Conservation (phyloP, 75 land plant species). For the Selaginella moellendorffii region DNA sequence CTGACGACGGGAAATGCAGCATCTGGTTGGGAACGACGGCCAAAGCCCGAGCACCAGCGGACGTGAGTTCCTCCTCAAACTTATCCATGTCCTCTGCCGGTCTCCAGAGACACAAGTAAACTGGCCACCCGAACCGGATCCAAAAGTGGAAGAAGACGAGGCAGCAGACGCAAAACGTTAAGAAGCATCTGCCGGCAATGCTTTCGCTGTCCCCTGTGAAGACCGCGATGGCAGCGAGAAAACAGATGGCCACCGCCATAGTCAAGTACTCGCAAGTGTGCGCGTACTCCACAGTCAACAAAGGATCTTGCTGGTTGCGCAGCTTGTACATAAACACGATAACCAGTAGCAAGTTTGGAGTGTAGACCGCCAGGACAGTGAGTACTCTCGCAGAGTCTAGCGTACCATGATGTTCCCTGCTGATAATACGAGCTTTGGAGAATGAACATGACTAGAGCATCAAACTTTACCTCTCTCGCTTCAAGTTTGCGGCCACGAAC, state of each 20-base stretch:
- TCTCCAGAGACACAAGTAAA: conserved; percentile 23
- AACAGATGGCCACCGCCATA: conserved; percentile 21
- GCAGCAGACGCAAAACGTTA: conserved; percentile 28
- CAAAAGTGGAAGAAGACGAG: conserved; percentile 27
- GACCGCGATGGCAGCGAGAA: conserved; percentile 10
- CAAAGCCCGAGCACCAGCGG: too few relatives aligned
- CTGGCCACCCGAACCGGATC: conserved; percentile 24
- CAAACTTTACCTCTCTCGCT: too few relatives aligned
- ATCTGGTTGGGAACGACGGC: too few relatives aligned
- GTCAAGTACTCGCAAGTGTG: conserved; percentile 22
- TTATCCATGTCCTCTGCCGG: conserved; percentile 14
- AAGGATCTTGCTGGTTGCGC: conserved; percentile 12
- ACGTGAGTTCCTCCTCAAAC: conserved; percentile 20
- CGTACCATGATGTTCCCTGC: too few relatives aligned
- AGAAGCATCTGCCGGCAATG: conserved; percentile 28
- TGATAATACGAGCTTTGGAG: too few relatives aligned
- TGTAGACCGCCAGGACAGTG: too few relatives aligned
- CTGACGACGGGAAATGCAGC: too few relatives aligned
- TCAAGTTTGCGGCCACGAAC: too few relatives aligned
- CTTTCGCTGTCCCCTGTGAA: conserved; percentile 2
- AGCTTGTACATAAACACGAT: conserved; percentile 4
- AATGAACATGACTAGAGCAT: too few relatives aligned
- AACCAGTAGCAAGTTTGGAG: too few relatives aligned
- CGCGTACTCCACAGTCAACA: conserved; percentile 16
- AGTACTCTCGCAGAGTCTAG: too few relatives aligned